Evolutionary conservation across 2,329 filamentous ascomycete species (phyloP).

Genomic region (Teratosphaeria viscida): DNA sequence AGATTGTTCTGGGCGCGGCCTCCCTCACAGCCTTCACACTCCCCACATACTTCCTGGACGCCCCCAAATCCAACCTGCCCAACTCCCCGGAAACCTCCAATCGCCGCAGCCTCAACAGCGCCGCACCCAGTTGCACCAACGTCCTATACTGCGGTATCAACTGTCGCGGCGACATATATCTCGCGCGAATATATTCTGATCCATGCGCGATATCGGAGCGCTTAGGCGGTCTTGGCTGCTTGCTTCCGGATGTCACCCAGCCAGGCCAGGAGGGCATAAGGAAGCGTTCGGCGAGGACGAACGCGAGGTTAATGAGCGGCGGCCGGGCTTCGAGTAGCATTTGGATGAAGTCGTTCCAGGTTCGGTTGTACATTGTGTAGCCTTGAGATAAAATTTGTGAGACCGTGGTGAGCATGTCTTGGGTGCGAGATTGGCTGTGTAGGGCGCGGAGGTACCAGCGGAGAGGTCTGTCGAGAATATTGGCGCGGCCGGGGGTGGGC

Average conservation of each 20-base stretch:
- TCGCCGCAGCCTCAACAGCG: slow-evolving; percentile 25
- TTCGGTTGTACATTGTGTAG: slow-evolving; percentile 62
- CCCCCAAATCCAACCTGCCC: background rate
- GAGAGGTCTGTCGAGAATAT: slow-evolving; percentile 35
- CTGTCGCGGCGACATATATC: slow-evolving; percentile 14
- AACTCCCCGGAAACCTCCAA: slow-evolving; percentile 22
- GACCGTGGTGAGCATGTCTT: slow-evolving; percentile 34
- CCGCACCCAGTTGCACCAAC: slow-evolving; percentile 31
- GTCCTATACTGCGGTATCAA: slow-evolving; percentile 35
- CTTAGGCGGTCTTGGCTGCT: slow-evolving; percentile 5
- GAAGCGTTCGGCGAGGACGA: slow-evolving; percentile 60
- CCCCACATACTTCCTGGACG: slow-evolving; percentile 14
- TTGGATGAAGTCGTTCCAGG: slow-evolving; percentile 72
- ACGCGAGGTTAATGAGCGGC: slow-evolving; percentile 53
- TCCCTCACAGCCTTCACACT: slow-evolving; percentile 21
- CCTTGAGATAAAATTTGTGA: slow-evolving; percentile 51
- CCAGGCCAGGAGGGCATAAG: slow-evolving; percentile 73
- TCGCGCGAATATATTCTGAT: slow-evolving; percentile 20
- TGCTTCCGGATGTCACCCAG: slow-evolving; percentile 41
- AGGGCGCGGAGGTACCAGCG: slow-evolving; percentile 45
- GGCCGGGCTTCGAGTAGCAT: slow-evolving; percentile 48
- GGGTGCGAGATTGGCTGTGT: slow-evolving; percentile 38
- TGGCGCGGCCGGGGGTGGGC: slow-evolving; percentile 3
- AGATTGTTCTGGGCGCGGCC: slow-evolving; percentile 29
- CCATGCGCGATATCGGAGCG: slow-evolving; percentile 13